Evolutionary conservation across 192 early-diverging fungal genomes (phyloP).

Genomic region (Coemansia sp.): DNA sequence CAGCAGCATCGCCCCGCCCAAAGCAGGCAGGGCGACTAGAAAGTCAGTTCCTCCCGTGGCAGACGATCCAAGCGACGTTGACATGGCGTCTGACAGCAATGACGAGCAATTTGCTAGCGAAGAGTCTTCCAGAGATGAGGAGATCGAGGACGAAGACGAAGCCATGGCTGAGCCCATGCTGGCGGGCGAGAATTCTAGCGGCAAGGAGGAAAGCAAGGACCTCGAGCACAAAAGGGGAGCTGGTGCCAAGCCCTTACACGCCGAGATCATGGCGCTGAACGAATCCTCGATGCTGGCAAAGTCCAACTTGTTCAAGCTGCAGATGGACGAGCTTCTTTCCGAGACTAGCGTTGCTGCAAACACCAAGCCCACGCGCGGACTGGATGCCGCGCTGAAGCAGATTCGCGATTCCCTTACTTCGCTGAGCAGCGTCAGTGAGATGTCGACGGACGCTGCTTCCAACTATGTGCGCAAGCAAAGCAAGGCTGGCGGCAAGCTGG

Average conservation of each 20-base stretch:
- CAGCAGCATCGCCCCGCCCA: not conserved
- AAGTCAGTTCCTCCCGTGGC: not conserved
- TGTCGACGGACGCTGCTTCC: constrained; percentile 24
- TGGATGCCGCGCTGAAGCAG: constrained; percentile 55
- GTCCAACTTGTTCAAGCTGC: constrained; percentile 87
- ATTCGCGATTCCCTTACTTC: constrained; percentile 20
- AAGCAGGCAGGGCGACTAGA: not conserved
- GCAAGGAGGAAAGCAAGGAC: constrained; percentile 22
- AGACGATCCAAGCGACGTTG: constrained; percentile 45
- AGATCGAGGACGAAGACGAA: constrained; percentile 7
- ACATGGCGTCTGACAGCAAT: constrained; percentile 16
- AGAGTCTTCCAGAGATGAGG: too few species aligned
- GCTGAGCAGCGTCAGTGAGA: constrained; percentile 4
- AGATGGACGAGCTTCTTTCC: constrained; percentile 53
- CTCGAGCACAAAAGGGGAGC: not conserved
- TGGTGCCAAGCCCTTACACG: constrained; percentile 54
- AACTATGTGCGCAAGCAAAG: constrained; percentile 53
- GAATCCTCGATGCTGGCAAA: constrained; percentile 82
- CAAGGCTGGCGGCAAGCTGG: constrained; percentile 18
- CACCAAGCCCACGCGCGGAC: constrained; percentile 23
- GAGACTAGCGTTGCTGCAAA: constrained; percentile 13
- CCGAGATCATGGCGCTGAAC: constrained; percentile 79
- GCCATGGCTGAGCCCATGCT: constrained; percentile 12
- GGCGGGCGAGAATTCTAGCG: not conserved
- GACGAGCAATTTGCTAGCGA: not conserved